Evolutionary conservation across 225 moss, liverwort and hornwort genomes (phyloP).

Genomic region (Sphagnum tenellum): DNA sequence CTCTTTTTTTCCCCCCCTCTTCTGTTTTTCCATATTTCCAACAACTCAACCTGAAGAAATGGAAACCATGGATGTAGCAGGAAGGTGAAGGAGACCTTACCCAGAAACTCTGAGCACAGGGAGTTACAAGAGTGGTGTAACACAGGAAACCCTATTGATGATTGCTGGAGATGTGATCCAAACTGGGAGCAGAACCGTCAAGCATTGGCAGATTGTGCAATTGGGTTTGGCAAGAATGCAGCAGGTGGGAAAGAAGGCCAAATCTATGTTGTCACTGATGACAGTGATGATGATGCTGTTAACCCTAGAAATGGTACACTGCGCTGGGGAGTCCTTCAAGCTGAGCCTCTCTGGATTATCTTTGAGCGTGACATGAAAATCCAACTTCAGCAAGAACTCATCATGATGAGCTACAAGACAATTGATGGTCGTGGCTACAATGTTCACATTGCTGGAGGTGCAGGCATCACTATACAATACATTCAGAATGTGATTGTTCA

Average conservation of each 20-base stretch:
- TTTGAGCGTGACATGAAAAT: slow-evolving; percentile 2
- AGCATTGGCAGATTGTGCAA: background rate
- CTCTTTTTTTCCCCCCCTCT: too few species aligned
- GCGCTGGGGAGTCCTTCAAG: slow-evolving; percentile 1
- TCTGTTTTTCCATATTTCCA: too few species aligned
- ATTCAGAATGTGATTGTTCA: slow-evolving; percentile 2
- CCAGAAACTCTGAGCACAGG: too few species aligned
- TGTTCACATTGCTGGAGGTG: slow-evolving; percentile 1
- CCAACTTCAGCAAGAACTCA: slow-evolving; percentile 3
- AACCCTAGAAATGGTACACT: slow-evolving; percentile 2
- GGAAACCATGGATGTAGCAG: too few species aligned
- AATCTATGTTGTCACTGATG: slow-evolving; percentile 3
- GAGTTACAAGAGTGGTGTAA: too few species aligned
- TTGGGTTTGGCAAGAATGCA: background rate
- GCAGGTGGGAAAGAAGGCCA: background rate
- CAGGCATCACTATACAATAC: slow-evolving; percentile 1
- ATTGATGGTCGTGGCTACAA: slow-evolving; percentile 3
- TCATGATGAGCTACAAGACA: slow-evolving; percentile 2
- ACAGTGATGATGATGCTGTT: slow-evolving; percentile 3
- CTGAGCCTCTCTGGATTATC: slow-evolving; percentile 5
- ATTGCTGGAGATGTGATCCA: slow-evolving; percentile 6
- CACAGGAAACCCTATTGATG: slow-evolving; percentile 6
- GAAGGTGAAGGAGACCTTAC: too few species aligned
- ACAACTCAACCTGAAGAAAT: too few species aligned
- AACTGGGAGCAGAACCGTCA: slow-evolving; percentile 1